Base-by-base conservation (phyloP, 495 filamentous ascomycete genomes). In the Xylaria acuta region DNA sequence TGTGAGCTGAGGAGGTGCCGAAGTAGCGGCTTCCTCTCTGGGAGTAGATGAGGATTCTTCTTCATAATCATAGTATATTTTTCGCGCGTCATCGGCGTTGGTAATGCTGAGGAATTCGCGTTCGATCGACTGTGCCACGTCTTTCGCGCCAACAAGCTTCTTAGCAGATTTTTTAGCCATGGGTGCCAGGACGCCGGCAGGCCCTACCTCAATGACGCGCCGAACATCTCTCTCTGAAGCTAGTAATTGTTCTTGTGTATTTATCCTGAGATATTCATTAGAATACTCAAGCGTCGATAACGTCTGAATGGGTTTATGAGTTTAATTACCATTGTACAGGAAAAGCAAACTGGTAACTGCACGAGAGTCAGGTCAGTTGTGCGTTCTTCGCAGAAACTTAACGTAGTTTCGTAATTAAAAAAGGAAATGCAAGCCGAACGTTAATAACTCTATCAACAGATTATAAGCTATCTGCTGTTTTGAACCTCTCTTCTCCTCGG, bases 41-140 rank as follows among this genome's bases (percentile, higher is more conserved):
- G 86, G 80, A 45, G 85, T 6, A 36, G 63, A 51, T 22, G 63
- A 51, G 30, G 76, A 70, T 22, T 80, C 79, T 30, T 84, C 72
- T 34, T 81, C 77, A 71, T 84, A 82, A 45, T 84, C 78, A 14
- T 86, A 70, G 49, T 87, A 74, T 62, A 85, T 88, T 14, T 87
- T 84, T 81, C 94, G 92, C 51, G 95, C 93, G 72, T 93, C 92
- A n/a, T 92, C 86, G 1, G 92, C 92, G 81, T 98, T 98, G 84
- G 95, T 97, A 86, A 97, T 97, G 86, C 94, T 97, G 60, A 97
- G 90, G 82, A 98, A 97, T 82, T 97, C 94, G 75, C 95, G 89
- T 80, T 97, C 93, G 27, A 97, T 89, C 0, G 93, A 95, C 75
- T 93, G 93, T 45, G 95, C 95, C 45, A 94, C 93, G 82, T 98